phyloP scores from a whole-genome alignment of 257 asterid species.

The Euphrasia confusa region DNA sequence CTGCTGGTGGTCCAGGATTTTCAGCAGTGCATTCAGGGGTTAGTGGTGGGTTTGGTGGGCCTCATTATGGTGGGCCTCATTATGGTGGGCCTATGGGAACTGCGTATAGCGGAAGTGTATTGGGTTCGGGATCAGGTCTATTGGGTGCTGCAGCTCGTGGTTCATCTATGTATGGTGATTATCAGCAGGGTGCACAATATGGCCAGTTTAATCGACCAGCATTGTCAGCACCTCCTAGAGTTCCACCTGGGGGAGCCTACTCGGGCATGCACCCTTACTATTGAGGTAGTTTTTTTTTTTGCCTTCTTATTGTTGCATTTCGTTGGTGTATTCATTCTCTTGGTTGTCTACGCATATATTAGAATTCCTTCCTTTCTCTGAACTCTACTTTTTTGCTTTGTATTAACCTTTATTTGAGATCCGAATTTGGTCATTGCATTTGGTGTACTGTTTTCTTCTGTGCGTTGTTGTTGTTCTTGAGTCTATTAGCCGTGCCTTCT shows the following conservation, averaged over 20 bases:
- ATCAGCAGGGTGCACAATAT: conserved; percentile 42
- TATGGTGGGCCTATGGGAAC: conserved; percentile 46
- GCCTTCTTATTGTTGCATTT: not conserved
- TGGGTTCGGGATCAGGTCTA: conserved; percentile 20
- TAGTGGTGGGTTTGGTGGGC: conserved; percentile 47
- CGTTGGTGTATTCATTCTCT: conserved; percentile 7
- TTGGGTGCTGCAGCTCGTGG: conserved; percentile 49
- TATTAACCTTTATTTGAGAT: not conserved
- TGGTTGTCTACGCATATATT: conserved; percentile 2
- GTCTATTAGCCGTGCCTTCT: conserved; percentile 7
- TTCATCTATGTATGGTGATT: conserved; percentile 57
- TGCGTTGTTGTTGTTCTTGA: not conserved
- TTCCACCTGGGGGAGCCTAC: conserved; percentile 61
- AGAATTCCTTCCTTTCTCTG: conserved; percentile 18
- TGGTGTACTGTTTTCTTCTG: conserved; percentile 10
- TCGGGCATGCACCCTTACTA: conserved; percentile 69
- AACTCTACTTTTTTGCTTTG: not conserved
- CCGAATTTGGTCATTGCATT: conserved; percentile 1
- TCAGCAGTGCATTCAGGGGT: conserved; percentile 41
- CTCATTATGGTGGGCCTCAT: conserved; percentile 48
- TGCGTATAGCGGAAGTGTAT: conserved; percentile 43
- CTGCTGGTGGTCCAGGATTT: conserved; percentile 42
- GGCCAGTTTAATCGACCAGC: conserved; percentile 50
- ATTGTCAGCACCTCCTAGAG: conserved; percentile 50
- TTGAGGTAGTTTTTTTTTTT: conserved; percentile 48